phyloP scores from a whole-genome alignment of 371 early-diverging fungal species.

The Mucor saturninus region DNA sequence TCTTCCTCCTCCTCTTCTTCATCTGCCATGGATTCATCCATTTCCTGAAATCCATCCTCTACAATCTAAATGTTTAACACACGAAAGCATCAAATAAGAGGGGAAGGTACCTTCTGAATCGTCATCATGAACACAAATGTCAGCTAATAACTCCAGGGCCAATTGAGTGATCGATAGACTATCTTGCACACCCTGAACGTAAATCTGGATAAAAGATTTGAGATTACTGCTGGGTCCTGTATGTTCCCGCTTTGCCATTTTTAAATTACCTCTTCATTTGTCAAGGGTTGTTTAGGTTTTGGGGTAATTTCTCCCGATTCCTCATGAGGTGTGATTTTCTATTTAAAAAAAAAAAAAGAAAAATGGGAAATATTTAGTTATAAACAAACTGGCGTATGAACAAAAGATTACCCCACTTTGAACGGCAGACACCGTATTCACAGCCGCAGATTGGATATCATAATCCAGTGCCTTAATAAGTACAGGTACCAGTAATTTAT shows the following conservation, averaged over 20 bases:
- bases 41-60: constrained; percentile 27
- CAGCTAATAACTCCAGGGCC: constrained; percentile 83
- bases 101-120: constrained; percentile 8
- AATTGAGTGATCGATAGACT: constrained; percentile 73
- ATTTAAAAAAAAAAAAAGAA: too few relatives aligned
- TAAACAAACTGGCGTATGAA: too few relatives aligned
- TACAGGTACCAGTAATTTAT: constrained; percentile 60
- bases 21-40: constrained; percentile 15
- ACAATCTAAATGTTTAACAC: neutral
- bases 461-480: constrained; percentile 58
- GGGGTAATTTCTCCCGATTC: constrained; percentile 48
- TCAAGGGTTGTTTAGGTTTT: constrained; percentile 54
- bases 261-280: constrained; percentile 50
- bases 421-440: constrained; percentile 51
- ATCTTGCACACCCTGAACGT: constrained; percentile 54
- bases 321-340: constrained; percentile 20
- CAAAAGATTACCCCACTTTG: constrained; percentile 57
- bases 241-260: neutral
- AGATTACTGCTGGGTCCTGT: neutral
- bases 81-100: neutral
- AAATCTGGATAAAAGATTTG: constrained; percentile 25
- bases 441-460: constrained; percentile 66
- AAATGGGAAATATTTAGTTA: too few relatives aligned
- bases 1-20: constrained; percentile 9
- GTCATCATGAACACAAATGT: constrained; percentile 75